phyloP scores from a whole-genome alignment of 768 basidiomycete species.

The Leccinum barrowsii region DNA sequence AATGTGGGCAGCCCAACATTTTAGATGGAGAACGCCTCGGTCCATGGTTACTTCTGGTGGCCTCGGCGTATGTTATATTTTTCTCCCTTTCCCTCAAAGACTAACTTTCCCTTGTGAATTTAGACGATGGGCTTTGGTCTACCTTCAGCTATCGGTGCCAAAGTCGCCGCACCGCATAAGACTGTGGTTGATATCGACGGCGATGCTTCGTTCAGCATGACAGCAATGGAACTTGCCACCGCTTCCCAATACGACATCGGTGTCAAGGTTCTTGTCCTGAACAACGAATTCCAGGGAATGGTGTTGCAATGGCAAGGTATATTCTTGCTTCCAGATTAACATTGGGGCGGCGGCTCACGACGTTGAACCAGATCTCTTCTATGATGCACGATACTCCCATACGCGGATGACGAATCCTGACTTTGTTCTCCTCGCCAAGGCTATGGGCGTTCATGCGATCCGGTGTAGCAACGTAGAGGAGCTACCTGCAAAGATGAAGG shows the following conservation, averaged over 20 bases:
- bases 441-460: conserved; percentile 93
- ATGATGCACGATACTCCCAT: conserved; percentile 94
- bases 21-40: conserved; percentile 83
- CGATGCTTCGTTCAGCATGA: conserved; percentile 99
- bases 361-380: conserved; percentile 74
- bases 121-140: conserved; percentile 99
- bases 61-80: conserved; percentile 65
- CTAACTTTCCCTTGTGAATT: neutral
- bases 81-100: neutral
- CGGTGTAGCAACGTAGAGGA: conserved; percentile 68
- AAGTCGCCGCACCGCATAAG: conserved; percentile 92
- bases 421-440: conserved; percentile 82
- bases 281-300: conserved; percentile 99
- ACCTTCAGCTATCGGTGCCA: conserved; percentile 92
- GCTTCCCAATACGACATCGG: conserved; percentile 90
- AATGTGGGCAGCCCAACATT: conserved; percentile 98
- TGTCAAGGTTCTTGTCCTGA: conserved; percentile 89
- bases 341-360: neutral
- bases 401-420: conserved; percentile 95
- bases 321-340: conserved; percentile 13
- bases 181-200: conserved; percentile 96
- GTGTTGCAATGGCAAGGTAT: conserved; percentile 97
- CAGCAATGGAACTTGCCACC: conserved; percentile 97
- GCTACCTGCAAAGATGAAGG: conserved; percentile 94
- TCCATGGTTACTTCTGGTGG: conserved; percentile 93